These are phyloP conservation scores for Volvox reticuliferus DNA, from an alignment of 139 green algal genomes.

Conservation along the genomic window DNA sequence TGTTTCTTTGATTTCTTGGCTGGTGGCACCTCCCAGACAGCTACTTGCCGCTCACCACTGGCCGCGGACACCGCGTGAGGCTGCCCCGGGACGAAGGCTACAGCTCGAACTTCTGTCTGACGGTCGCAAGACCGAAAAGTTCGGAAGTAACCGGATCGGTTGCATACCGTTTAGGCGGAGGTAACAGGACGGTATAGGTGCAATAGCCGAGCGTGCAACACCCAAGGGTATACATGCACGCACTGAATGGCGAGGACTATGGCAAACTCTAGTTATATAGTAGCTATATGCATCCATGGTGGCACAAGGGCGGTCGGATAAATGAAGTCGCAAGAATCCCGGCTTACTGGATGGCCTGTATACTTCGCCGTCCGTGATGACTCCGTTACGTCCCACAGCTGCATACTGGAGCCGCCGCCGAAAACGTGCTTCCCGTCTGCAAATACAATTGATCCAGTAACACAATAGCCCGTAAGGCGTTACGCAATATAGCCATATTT, in stretches of 20 bases:
- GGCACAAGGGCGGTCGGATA: too few relatives aligned
- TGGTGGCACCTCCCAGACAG: constrained; percentile 67
- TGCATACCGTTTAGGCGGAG: too few relatives aligned
- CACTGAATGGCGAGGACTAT: too few relatives aligned
- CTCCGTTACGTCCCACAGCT: constrained; percentile 68
- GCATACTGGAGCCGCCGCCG: constrained; percentile 63
- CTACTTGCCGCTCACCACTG: constrained; percentile 69
- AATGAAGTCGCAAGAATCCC: too few relatives aligned
- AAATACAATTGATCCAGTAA: background rate
- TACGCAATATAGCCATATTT: background rate
- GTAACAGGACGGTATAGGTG: too few relatives aligned
- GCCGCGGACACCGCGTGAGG: constrained; percentile 67
- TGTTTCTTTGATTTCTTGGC: constrained; percentile 57
- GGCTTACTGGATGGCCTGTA: constrained; percentile 74
- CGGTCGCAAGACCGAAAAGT: too few relatives aligned
- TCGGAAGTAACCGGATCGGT: too few relatives aligned
- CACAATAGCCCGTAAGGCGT: background rate
- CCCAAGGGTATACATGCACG: background rate
- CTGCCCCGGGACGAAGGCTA: constrained; percentile 65
- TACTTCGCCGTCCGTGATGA: constrained; percentile 69
- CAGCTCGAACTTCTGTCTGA: constrained; percentile 57
- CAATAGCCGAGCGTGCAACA: background rate
- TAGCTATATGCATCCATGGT: too few relatives aligned
- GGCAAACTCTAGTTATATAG: too few relatives aligned
- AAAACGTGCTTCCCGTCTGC: constrained; percentile 68